Evolutionary conservation across 1,139 yeast genomes (phyloP), one percentile per base, ranked within the genome.

Genomic region (Suhomyces chickasaworum): DNA sequence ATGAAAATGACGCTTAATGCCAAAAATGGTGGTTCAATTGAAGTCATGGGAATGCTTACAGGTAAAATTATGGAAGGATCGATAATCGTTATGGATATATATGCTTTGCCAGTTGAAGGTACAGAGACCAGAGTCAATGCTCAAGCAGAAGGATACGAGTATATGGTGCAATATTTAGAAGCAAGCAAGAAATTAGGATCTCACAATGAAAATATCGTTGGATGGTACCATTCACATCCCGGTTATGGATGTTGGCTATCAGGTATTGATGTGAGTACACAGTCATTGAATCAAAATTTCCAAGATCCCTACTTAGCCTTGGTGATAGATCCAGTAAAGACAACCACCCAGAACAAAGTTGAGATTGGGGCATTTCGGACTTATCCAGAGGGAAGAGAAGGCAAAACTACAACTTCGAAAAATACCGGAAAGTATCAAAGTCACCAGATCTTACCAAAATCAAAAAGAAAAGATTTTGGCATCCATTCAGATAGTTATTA

Each of bases 151-250:
- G 96, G 96, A 0, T 91, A 90, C 63, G 98, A 91, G 63, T 93
- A 86, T 63, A 91, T 93, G 96, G 95, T 91, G 1, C 84, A 83
- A 53, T 90, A 86, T 63, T 69, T 87, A 44, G 84, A 84, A 49
- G 75, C 80, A 32, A 74, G 83, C 59, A 80, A 84, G 50, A 71
- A 70, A 39, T 68, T 75, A 1, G 81, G 80, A 7, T 52, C 53
- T 7, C 70, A 84, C 21, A 59, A 69, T 12, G 78, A 77, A 44
- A 80, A 87, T 56, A 86, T 93, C 31, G 89, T 90, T 13, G 97
- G 97, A 7, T 88, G 95, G 96, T 88, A 91, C 66, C 96, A 93
- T 66, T 90, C 97, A 2, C 99, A 93, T 65, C 98, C 98, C 0
- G 97, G 97, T 0, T 93, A 90, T 64, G 98, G 97, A 35, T 88